A percentile compares a stretch with the other conserved stretches of the same genome.
Evolutionary conservation across 1,284 basidiomycete genomes (phyloP).

Genomic region (Vanrija humicola): DNA sequence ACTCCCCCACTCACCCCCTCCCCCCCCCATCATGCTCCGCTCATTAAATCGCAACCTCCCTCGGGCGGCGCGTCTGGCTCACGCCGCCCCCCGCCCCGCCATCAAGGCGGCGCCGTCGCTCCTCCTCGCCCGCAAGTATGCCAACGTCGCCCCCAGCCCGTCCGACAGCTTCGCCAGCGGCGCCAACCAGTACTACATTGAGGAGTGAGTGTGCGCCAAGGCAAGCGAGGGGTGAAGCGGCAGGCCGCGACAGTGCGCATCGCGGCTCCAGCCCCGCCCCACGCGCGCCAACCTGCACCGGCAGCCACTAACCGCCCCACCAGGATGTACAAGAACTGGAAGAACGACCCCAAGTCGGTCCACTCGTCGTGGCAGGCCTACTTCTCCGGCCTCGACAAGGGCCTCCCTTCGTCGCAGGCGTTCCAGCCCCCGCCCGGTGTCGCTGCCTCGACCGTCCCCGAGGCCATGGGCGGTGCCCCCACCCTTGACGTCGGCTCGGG

Average conservation of each 20-base stretch:
- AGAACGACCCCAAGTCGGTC: constrained; percentile 83
- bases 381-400: constrained; percentile 89
- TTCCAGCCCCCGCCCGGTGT: constrained; percentile 75
- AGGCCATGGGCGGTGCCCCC: constrained; percentile 75
- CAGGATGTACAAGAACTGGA: constrained; percentile 86
- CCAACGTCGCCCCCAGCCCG: constrained; percentile 42
- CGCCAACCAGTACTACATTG: constrained; percentile 90
- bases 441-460: constrained; percentile 54
- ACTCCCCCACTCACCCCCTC: background rate
- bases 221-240: background rate
- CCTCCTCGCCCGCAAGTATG: constrained; percentile 24
- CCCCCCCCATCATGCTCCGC: constrained; percentile 24
- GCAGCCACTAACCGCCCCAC: background rate
- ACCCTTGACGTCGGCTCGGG: constrained; percentile 61
- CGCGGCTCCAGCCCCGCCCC: too few relatives aligned
- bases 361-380: constrained; percentile 95
- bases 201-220: constrained; percentile 56
- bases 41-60: constrained; percentile 27
- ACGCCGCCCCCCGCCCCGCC: background rate
- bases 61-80: constrained; percentile 11
- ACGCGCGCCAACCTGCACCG: too few relatives aligned
- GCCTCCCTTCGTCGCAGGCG: constrained; percentile 74
- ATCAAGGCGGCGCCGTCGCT: background rate
- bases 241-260: too few relatives aligned
- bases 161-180: constrained; percentile 73